phyloP scores from a whole-genome alignment of 2,329 filamentous ascomycete genomes.

The Penicillium glabrum region DNA sequence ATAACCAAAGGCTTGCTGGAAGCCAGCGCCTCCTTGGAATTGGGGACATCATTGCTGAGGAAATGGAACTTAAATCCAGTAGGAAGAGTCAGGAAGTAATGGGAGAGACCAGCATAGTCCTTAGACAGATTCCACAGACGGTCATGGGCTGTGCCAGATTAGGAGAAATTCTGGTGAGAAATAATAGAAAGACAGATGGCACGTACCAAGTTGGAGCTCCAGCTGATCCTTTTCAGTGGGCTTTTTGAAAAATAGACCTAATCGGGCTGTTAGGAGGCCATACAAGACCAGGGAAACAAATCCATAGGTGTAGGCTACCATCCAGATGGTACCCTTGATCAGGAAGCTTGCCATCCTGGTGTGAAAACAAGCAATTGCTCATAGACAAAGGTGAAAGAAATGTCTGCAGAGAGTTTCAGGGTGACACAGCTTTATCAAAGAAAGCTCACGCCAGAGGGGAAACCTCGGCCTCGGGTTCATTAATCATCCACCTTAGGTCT shows the following conservation, averaged over 20 bases:
- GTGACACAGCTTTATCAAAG: neutral
- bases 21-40: slow-evolving; percentile 18
- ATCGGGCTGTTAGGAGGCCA: slow-evolving; percentile 11
- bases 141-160: slow-evolving; percentile 46
- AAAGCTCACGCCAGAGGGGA: neutral
- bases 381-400: neutral
- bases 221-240: slow-evolving; percentile 40
- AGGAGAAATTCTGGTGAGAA: neutral
- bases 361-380: neutral
- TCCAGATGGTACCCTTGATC: slow-evolving; percentile 15
- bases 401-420: neutral
- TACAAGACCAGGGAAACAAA: slow-evolving; percentile 37
- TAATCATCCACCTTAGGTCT: neutral
- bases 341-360: slow-evolving; percentile 2
- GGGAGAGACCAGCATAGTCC: slow-evolving; percentile 47
- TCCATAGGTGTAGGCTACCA: slow-evolving; percentile 32
- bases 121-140: slow-evolving; percentile 56
- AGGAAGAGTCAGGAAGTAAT: slow-evolving; percentile 52
- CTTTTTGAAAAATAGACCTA: slow-evolving; percentile 22
- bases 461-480: neutral
- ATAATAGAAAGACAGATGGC: no score
- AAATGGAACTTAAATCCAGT: slow-evolving; percentile 57
- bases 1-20: slow-evolving; percentile 46
- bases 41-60: slow-evolving; percentile 42
- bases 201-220: neutral